phyloP scores from a whole-genome alignment of 208 protist species.

The Wallacemonas sp. region DNA sequence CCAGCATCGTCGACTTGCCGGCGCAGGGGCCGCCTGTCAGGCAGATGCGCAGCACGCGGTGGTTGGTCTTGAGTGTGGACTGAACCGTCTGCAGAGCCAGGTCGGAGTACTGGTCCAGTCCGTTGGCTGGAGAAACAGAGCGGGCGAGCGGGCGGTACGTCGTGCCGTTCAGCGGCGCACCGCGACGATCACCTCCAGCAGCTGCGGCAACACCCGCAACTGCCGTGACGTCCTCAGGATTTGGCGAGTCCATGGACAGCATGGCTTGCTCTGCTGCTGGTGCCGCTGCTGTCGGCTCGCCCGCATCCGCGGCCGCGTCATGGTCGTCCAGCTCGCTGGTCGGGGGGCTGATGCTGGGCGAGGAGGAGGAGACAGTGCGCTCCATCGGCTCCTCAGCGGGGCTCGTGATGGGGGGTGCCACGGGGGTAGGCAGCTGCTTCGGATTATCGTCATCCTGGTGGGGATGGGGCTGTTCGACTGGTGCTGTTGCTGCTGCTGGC shows the following conservation, averaged over 20 bases:
- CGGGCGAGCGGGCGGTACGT: slow-evolving; percentile 38
- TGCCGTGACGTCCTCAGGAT: no score
- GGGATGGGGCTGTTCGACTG: no score
- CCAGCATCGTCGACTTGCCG: slow-evolving; percentile 79
- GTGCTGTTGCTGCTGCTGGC: no score
- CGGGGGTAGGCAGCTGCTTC: no score
- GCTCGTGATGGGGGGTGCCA: no score
- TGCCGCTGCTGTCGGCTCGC: not conserved
- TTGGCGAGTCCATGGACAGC: no score
- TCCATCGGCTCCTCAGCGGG: no score
- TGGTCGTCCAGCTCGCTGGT: not conserved
- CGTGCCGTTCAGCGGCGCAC: not conserved
- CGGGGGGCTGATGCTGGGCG: slow-evolving; percentile 7
- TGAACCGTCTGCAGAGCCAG: slow-evolving; percentile 52
- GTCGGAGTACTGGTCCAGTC: slow-evolving; percentile 42
- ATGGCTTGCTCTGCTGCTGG: no score
- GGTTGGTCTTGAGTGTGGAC: slow-evolving; percentile 44
- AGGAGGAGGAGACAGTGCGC: not conserved
- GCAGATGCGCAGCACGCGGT: slow-evolving; percentile 65
- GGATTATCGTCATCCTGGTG: no score
- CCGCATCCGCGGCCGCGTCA: not conserved
- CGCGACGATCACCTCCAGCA: no score
- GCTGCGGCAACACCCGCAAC: not conserved
- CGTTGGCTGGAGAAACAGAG: slow-evolving; percentile 57
- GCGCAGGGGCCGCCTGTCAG: slow-evolving; percentile 85